A percentile compares a stretch with the other conserved stretches of the same genome.
Evolutionary conservation across 192 early-diverging fungal genomes (phyloP).

Genomic region (Entomortierella parvispora): DNA sequence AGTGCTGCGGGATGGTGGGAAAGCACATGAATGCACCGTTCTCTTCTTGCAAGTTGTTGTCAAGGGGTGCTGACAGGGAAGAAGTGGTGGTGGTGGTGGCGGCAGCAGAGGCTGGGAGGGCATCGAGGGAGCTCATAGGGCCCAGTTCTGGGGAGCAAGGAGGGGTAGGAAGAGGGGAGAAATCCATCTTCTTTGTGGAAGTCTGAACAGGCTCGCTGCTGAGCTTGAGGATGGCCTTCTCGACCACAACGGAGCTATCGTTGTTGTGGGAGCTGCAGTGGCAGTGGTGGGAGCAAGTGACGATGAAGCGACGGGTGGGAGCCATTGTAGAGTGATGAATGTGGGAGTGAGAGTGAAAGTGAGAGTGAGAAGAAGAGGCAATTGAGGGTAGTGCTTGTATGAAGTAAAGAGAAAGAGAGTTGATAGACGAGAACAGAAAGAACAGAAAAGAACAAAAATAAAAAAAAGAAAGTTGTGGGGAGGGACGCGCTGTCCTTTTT

Average conservation of each 20-base stretch:
- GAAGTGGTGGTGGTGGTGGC: conserved; percentile 3
- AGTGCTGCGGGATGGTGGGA: too few relatives aligned
- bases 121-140: background rate
- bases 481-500: background rate
- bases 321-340: conserved; percentile 17
- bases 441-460: background rate
- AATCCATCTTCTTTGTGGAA: background rate
- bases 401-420: background rate
- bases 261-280: conserved; percentile 15
- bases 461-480: background rate
- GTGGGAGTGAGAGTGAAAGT: conserved; percentile 1
- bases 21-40: too few relatives aligned
- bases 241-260: too few relatives aligned
- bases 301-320: conserved; percentile 37
- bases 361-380: background rate
- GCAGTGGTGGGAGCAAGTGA: conserved; percentile 48
- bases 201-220: background rate
- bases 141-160: conserved; percentile 6
- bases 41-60: too few relatives aligned
- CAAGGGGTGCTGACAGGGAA: background rate
- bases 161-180: conserved; percentile 6
- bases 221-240: background rate
- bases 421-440: background rate
- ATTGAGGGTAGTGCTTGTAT: too few relatives aligned
- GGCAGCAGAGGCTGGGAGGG: conserved; percentile 1